Conservation (phyloP, 805 yeast genomes). For the Ogataea trehalophila region DNA sequence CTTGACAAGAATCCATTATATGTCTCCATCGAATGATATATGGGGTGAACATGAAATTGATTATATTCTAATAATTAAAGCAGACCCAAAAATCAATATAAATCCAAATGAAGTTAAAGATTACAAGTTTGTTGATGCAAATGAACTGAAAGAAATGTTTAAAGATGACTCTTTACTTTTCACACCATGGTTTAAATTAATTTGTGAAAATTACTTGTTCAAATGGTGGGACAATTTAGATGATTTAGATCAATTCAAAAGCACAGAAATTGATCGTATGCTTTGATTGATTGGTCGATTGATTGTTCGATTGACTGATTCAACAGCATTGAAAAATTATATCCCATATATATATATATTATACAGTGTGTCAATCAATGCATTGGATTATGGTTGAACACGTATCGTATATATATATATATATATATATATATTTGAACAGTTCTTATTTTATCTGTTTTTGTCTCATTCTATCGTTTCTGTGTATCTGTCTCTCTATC, state of each 20-base stretch:
- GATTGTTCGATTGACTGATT: constrained; percentile 12
- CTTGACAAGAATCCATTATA: constrained; percentile 91
- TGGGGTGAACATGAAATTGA: constrained; percentile 99
- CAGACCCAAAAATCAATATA: constrained; percentile 43
- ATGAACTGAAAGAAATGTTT: constrained; percentile 73
- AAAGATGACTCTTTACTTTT: constrained; percentile 55
- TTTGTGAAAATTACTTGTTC: constrained; percentile 85
- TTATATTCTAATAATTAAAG: constrained; percentile 75
- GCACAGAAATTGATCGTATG: constrained; percentile 45
- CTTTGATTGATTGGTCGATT: constrained; percentile 24
- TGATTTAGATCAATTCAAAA: constrained; percentile 46
- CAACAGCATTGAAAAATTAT: not conserved
- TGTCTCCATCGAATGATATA: constrained; percentile 68
- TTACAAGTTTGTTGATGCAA: constrained; percentile 62
- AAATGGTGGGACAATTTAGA: constrained; percentile 88
- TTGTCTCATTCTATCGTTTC: too few species aligned
- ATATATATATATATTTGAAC: not conserved
- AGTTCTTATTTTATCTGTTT: too few species aligned
- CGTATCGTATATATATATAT: not conserved
- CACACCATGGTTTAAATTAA: constrained; percentile 98
- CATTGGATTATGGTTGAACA: not conserved
- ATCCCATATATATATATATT: not conserved
- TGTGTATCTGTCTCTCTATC: too few species aligned
- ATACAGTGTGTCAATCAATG: not conserved
- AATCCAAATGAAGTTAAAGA: constrained; percentile 87